These are phyloP conservation scores for Cladosporium sp. DNA, from an alignment of 2,329 filamentous ascomycete genomes.

Conservation along the genomic window DNA sequence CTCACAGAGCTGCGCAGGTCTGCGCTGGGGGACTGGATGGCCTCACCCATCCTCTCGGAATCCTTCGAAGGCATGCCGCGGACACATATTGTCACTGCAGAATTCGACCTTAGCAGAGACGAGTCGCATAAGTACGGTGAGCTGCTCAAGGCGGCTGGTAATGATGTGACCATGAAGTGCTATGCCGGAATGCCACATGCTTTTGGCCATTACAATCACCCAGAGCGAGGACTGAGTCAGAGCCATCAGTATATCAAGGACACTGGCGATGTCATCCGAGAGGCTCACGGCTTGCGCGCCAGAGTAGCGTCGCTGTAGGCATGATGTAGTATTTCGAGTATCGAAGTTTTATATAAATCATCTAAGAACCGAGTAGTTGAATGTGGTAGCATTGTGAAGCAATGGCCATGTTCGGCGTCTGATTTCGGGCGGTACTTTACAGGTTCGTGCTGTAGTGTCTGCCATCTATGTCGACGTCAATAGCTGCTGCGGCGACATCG, in stretches of 20 bases:
- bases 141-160: background rate
- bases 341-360: background rate
- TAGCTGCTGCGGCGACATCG: background rate
- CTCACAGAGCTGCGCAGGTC: background rate
- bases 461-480: background rate
- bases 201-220: background rate
- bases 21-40: background rate
- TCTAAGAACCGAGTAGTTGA: background rate
- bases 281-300: background rate
- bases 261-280: background rate
- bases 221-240: background rate
- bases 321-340: background rate
- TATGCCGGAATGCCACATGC: background rate
- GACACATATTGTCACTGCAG: background rate
- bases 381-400: background rate
- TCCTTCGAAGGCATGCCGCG: background rate
- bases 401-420: background rate
- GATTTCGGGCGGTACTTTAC: background rate
- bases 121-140: background rate
- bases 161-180: background rate
- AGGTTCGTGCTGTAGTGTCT: background rate
- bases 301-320: background rate
- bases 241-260: background rate
- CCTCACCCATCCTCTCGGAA: background rate
- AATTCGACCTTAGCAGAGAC: background rate